phyloP scores from a whole-genome alignment of 805 yeast species.

The Brettanomyces sp. region DNA sequence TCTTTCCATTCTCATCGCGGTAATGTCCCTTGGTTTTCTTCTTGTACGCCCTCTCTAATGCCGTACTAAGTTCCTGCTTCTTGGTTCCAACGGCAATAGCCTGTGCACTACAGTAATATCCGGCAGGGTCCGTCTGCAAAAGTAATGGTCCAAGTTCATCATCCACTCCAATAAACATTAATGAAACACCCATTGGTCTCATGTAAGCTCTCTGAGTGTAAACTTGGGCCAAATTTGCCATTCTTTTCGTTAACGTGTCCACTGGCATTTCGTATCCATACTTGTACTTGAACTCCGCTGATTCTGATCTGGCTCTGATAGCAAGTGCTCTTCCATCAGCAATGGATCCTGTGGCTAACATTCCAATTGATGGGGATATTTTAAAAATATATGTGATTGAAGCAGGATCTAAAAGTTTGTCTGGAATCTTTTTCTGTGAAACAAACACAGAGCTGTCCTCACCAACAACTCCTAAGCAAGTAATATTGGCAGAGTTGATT shows the following conservation, averaged over 20 bases:
- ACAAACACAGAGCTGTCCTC: conserved; percentile 79
- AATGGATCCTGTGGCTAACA: conserved; percentile 89
- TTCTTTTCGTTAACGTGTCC: conserved; percentile 83
- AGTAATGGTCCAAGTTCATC: conserved; percentile 85
- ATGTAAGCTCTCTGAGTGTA: conserved; percentile 97
- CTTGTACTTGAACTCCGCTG: conserved; percentile 88
- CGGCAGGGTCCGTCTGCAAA: conserved; percentile 95
- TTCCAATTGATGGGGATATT: conserved; percentile 74
- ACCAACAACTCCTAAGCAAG: conserved; percentile 82
- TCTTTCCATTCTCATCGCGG: conserved; percentile 6
- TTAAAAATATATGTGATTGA: conserved; percentile 83
- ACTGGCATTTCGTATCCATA: conserved; percentile 97
- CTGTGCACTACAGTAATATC: conserved; percentile 82
- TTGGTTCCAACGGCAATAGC: conserved; percentile 96
- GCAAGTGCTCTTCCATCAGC: conserved; percentile 94
- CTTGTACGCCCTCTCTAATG: conserved; percentile 84
- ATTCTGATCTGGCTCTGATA: conserved; percentile 85
- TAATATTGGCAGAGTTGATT: conserved; percentile 83
- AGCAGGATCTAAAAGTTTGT: conserved; percentile 78
- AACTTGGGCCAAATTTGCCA: conserved; percentile 92
- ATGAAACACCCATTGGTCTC: conserved; percentile 95
- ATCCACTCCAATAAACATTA: conserved; percentile 80
- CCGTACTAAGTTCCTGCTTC: conserved; percentile 89
- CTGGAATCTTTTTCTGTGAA: conserved; percentile 94
- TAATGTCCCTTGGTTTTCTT: conserved; percentile 28